Base-by-base conservation (phyloP, 768 basidiomycete species). In the Pisolithus albus region DNA sequence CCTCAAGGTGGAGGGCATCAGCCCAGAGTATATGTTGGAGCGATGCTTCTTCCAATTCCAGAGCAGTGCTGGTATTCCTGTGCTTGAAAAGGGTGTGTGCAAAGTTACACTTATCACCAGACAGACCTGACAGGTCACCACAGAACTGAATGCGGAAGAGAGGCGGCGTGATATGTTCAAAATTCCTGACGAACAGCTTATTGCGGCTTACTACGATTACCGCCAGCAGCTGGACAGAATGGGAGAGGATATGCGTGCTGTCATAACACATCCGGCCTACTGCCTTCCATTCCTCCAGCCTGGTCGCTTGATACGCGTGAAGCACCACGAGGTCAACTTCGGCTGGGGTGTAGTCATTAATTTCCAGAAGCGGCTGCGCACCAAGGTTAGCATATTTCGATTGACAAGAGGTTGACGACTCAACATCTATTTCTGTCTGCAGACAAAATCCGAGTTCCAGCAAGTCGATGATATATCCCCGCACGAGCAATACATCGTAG, bases 1-100 rank as follows among this genome's bases (percentile, higher is more conserved):
- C 57, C 94, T 99, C 83, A 88, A 97, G 64, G 96, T 99, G 16
- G 96, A 99, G 68, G 95, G 94, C 5, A 85, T 99, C 59, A 97
- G 91, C 60, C 96, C 96, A 6, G 96, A 99, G 71, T 97, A 79
- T 67, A 98, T 99, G 95, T 77, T 99, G 10, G 91, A 96, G 69
- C 76, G 90, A 43, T 97, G 93, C 72, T 99, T 99, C 77, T 89
- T 90, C 78, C 96, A 99, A 68, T 98, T 97, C 72, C 96, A 99
- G 71, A 97, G 89, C 67, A 92, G 79, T 55, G 82, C 87, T 23
- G 87, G 85, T n/a, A 87, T 98, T 46, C 96, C 96, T 1, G 69
- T 75, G 46, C 71, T 95, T 7, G 86, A 93, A 64, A 79, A 86
- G 52, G 88, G 95, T 94, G 61, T 48, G 83, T 72, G 19, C 47